A percentile compares a stretch with the other conserved stretches of the same genome.
Evolutionary conservation across 2,329 filamentous ascomycete species (phyloP).

Genomic region (Fusarium staphyleae): DNA sequence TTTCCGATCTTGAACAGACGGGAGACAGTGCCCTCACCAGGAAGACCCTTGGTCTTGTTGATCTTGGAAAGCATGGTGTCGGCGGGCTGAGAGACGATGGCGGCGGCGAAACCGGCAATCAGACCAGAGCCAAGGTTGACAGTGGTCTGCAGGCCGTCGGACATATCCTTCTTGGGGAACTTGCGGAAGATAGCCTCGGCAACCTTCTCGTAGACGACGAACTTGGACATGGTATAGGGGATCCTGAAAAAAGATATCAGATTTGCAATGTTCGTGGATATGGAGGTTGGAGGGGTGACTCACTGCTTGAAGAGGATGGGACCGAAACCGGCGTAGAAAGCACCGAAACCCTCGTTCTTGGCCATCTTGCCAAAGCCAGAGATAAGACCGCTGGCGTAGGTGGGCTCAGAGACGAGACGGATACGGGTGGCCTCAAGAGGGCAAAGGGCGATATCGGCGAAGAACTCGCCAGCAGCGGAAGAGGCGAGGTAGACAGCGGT

Average conservation of each 20-base stretch:
- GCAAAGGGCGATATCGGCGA: conserved; percentile 84
- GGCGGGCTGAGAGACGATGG: conserved; percentile 86
- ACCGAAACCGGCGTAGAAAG: conserved; percentile 92
- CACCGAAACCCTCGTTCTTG: conserved; percentile 81
- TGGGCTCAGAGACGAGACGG: conserved; percentile 87
- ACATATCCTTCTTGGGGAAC: conserved; percentile 75
- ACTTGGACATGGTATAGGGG: conserved; percentile 94
- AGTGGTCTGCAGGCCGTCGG: conserved; percentile 73
- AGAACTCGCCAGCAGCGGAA: conserved; percentile 70
- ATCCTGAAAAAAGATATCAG: conserved; percentile 61
- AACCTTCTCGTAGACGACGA: conserved; percentile 92
- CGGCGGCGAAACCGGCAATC: conserved; percentile 77
- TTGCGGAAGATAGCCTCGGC: conserved; percentile 73
- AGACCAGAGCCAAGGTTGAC: conserved; percentile 74
- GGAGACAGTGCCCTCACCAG: conserved; percentile 81
- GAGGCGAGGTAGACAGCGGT: conserved; percentile 82
- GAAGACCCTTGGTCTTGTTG: conserved; percentile 91
- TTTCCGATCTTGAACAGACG: conserved; percentile 87
- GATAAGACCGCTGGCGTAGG: conserved; percentile 81
- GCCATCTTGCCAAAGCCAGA: conserved; percentile 84
- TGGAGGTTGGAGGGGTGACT: conserved; percentile 28
- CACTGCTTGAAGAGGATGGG: conserved; percentile 73
- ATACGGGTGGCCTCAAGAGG: conserved; percentile 93
- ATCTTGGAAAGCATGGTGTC: conserved; percentile 96
- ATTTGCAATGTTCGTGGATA: background rate